Evolutionary conservation across 140 eudicot species (phyloP).

Genomic region (Cichorium intybus): DNA sequence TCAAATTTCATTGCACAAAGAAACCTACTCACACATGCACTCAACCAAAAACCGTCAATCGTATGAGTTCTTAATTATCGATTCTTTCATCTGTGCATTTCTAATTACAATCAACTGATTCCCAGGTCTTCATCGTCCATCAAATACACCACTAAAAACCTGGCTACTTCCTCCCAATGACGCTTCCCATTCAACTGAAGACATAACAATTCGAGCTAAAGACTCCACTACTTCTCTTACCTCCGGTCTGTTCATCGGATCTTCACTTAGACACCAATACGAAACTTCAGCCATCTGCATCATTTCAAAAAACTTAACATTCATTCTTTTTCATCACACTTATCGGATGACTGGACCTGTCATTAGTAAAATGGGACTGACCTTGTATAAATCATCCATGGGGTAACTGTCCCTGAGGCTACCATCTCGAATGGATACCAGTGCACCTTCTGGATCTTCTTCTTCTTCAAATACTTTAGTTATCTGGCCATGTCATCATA

Average conservation of each 20-base stretch:
- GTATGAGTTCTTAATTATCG: constrained; percentile 9
- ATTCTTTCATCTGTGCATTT: not conserved
- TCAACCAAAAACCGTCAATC: not conserved
- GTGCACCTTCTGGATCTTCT: constrained; percentile 56
- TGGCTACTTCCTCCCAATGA: constrained; percentile 75
- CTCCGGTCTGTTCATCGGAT: constrained; percentile 71
- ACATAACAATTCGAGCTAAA: constrained; percentile 55
- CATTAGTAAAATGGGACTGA: constrained; percentile 18
- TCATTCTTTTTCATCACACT: not conserved
- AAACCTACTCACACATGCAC: constrained; percentile 13
- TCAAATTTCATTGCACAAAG: constrained; percentile 10
- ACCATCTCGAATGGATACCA: constrained; percentile 49
- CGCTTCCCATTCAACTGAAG: constrained; percentile 85
- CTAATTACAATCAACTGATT: constrained; percentile 13
- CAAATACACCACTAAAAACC: constrained; percentile 74
- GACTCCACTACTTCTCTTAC: constrained; percentile 75
- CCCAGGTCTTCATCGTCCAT: constrained; percentile 43
- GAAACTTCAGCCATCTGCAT: constrained; percentile 85
- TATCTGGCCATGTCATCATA: constrained; percentile 33
- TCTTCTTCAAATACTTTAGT: constrained; percentile 56
- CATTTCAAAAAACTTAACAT: not conserved
- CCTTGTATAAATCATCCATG: constrained; percentile 69
- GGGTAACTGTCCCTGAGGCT: constrained; percentile 74
- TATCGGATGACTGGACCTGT: not conserved
- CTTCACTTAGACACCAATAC: constrained; percentile 77